These are phyloP conservation scores for Taxillus chinensis DNA, from an alignment of 164 flowering plant genomes.

Conservation along the genomic window DNA sequence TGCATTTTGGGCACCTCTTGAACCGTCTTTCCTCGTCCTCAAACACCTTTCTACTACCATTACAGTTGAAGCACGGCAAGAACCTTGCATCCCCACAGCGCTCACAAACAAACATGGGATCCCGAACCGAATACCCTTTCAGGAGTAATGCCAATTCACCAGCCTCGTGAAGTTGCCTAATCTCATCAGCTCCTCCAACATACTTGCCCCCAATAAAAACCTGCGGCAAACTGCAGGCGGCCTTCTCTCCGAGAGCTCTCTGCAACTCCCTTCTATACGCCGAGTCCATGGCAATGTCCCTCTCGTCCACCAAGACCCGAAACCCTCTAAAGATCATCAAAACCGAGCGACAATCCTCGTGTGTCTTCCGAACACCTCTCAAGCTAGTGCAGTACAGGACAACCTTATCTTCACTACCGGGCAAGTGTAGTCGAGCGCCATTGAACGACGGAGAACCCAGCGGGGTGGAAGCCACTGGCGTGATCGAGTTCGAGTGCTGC, in stretches of 20 bases:
- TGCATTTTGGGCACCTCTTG: constrained; percentile 59
- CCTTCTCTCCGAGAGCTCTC: constrained; percentile 33
- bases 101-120: constrained; percentile 37
- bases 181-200: constrained; percentile 79
- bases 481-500: constrained; percentile 6
- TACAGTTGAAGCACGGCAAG: constrained; percentile 63
- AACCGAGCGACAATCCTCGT: constrained; percentile 75
- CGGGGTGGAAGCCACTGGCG: constrained; percentile 17
- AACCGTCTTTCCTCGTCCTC: constrained; percentile 46
- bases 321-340: constrained; percentile 62
- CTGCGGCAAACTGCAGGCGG: constrained; percentile 48
- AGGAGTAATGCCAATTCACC: constrained; percentile 68
- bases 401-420: constrained; percentile 37
- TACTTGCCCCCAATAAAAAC: constrained; percentile 64
- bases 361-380: constrained; percentile 75
- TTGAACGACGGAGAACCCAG: constrained; percentile 11
- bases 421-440: constrained; percentile 9
- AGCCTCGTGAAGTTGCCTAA: constrained; percentile 53
- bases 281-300: constrained; percentile 89
- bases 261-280: constrained; percentile 55
- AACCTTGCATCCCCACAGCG: constrained; percentile 87
- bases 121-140: constrained; percentile 44
- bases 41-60: constrained; percentile 79
- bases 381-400: constrained; percentile 76
- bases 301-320: constrained; percentile 69